phyloP scores from a whole-genome alignment of 192 early-diverging fungal genomes.

The Coemansia sp. region DNA sequence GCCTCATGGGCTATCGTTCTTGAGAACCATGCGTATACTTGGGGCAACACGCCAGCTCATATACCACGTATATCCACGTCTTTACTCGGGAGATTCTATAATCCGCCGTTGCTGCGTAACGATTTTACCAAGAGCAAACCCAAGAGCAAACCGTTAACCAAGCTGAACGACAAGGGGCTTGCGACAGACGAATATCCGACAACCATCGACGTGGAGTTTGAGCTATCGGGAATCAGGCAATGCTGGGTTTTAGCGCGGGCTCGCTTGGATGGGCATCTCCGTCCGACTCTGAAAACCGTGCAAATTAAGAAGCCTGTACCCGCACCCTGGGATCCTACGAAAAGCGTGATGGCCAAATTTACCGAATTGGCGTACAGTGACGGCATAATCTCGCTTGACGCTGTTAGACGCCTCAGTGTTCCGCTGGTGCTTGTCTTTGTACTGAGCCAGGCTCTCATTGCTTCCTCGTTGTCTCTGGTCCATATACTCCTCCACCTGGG shows the following conservation, averaged over 20 bases:
- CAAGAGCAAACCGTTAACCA: neutral
- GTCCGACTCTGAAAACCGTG: too few species aligned
- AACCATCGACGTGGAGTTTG: too few species aligned
- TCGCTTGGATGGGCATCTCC: too few species aligned
- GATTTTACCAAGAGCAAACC: neutral
- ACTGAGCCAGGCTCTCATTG: neutral
- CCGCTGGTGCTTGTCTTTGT: too few species aligned
- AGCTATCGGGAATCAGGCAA: too few species aligned
- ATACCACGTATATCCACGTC: neutral
- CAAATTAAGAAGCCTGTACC: too few species aligned
- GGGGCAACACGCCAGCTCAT: neutral
- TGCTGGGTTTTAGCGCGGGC: too few species aligned
- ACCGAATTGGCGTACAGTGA: neutral
- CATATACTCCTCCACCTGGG: neutral
- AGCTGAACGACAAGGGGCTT: neutral
- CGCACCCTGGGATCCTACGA: too few species aligned
- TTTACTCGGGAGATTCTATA: neutral
- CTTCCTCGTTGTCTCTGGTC: neutral
- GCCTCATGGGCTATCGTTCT: too few species aligned
- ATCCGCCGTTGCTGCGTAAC: conserved; percentile 8
- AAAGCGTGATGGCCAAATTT: neutral
- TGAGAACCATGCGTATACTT: too few species aligned
- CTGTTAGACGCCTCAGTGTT: too few species aligned
- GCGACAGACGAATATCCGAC: too few species aligned
- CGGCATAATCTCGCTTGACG: neutral